Percentiles rank a stretch among this genome's conserved stretches.
phyloP scores from a whole-genome alignment of 139 green algal species.

The Chloropicon primus region DNA sequence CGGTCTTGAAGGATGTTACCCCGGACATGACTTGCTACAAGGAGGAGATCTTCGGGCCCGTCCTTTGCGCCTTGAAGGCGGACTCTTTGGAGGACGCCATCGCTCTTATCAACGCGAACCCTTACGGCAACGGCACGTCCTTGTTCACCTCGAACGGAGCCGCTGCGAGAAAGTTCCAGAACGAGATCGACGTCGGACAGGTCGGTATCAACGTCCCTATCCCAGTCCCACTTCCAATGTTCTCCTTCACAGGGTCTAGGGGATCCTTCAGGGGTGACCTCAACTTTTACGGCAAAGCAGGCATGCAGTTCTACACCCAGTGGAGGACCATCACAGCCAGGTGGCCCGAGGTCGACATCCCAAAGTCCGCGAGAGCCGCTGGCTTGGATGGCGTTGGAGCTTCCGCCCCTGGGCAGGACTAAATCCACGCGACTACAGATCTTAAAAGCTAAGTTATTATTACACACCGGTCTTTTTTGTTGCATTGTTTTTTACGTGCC shows the following conservation, averaged over 20 bases:
- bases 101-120: slow-evolving; percentile 51
- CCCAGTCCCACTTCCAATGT: slow-evolving; percentile 88
- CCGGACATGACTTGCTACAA: slow-evolving; percentile 75
- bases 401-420: slow-evolving; percentile 10
- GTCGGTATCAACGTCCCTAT: slow-evolving; percentile 96
- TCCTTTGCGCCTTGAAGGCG: slow-evolving; percentile 46
- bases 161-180: slow-evolving; percentile 70
- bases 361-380: slow-evolving; percentile 7
- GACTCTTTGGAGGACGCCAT: slow-evolving; percentile 73
- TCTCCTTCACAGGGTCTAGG: slow-evolving; percentile 89
- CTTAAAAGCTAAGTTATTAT: too few relatives aligned
- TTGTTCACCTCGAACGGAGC: slow-evolving; percentile 78
- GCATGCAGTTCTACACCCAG: slow-evolving; percentile 81
- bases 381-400: slow-evolving; percentile 23
- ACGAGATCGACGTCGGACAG: slow-evolving; percentile 48
- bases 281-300: slow-evolving; percentile 78
- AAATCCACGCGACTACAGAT: background rate
- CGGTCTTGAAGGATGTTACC: slow-evolving; percentile 62
- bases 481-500: background rate
- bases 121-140: slow-evolving; percentile 82
- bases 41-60: slow-evolving; percentile 90
- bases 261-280: slow-evolving; percentile 79
- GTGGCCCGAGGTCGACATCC: slow-evolving; percentile 41
- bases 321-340: slow-evolving; percentile 84
- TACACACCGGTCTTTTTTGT: too few relatives aligned